These are phyloP conservation scores for Apiotrichum porosum DNA, from an alignment of 1,284 basidiomycete species.

Conservation along the genomic window DNA sequence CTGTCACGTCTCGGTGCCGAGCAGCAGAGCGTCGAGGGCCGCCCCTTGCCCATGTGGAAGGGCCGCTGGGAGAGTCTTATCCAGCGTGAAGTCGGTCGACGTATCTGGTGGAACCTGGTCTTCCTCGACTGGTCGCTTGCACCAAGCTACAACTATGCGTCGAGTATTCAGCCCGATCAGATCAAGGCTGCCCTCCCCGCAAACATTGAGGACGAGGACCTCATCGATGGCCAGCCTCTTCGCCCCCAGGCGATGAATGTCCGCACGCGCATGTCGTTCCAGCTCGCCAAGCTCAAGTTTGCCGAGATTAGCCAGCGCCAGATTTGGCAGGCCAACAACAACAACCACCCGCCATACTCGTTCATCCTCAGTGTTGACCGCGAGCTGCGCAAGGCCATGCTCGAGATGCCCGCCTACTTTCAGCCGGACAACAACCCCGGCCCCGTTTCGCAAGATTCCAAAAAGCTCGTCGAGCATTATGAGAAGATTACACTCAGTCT, in stretches of 20 bases:
- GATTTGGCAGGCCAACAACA: slow-evolving; percentile 49
- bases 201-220: slow-evolving; percentile 49
- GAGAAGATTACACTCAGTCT: slow-evolving; percentile 49
- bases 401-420: slow-evolving; percentile 48
- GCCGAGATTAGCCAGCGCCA: slow-evolving; percentile 48
- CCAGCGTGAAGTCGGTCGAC: slow-evolving; percentile 47
- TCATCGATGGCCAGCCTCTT: slow-evolving; percentile 46
- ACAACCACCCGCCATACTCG: slow-evolving; percentile 46
- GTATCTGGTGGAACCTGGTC: slow-evolving; percentile 50
- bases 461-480: slow-evolving; percentile 46
- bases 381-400: slow-evolving; percentile 47
- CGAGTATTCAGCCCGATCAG: slow-evolving; percentile 49
- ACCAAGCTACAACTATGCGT: slow-evolving; percentile 46
- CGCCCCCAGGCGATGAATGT: slow-evolving; percentile 41
- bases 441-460: slow-evolving; percentile 32
- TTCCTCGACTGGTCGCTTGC: slow-evolving; percentile 49
- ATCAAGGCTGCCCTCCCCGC: slow-evolving; percentile 49
- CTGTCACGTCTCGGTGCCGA: slow-evolving; percentile 49
- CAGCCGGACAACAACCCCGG: slow-evolving; percentile 33
- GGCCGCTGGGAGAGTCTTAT: slow-evolving; percentile 49
- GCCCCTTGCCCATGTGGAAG: slow-evolving; percentile 46
- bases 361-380: slow-evolving; percentile 46
- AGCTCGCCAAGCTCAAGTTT: slow-evolving; percentile 47
- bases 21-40: slow-evolving; percentile 38
- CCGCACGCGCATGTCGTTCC: slow-evolving; percentile 49